Evolutionary conservation across 345 rosid species (phyloP).

Genomic region (Rhodamnia argentea): DNA sequence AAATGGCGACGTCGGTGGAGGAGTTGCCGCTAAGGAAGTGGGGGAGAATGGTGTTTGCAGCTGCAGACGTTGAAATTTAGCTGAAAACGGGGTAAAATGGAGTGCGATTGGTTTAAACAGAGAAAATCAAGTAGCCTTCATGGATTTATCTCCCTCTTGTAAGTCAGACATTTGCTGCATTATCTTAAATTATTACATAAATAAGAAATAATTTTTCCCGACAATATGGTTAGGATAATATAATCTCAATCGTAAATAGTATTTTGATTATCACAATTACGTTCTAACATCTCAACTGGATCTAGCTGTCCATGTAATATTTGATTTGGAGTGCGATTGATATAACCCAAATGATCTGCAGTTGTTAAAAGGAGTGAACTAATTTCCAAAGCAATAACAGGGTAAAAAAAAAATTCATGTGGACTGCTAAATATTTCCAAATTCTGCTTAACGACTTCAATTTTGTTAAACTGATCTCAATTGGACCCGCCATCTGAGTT

Average conservation of each 20-base stretch:
- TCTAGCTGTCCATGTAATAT: too few species aligned
- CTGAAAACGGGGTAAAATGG: not conserved
- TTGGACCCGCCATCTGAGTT: not conserved
- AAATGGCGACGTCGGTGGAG: not conserved
- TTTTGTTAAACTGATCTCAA: not conserved
- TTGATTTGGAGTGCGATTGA: not conserved
- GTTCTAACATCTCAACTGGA: not conserved
- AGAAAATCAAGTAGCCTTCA: not conserved
- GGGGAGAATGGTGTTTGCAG: not conserved
- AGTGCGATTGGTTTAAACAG: not conserved
- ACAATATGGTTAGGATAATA: too few species aligned
- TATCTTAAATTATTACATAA: not conserved
- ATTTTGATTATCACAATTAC: not conserved
- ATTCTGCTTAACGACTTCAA: not conserved
- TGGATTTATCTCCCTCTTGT: not conserved
- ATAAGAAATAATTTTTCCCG: too few species aligned
- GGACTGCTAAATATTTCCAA: not conserved
- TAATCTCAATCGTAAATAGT: too few species aligned
- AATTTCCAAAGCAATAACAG: not conserved
- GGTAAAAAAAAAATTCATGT: not conserved
- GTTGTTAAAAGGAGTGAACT: not conserved
- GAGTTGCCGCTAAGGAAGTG: not conserved
- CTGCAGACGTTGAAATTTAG: not conserved
- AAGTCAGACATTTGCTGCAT: not conserved
- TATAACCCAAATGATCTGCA: not conserved